Percentiles rank a stretch among this genome's conserved stretches.
Conservation (phyloP, 73 alveolate species). For the Paramecium sexaurelia region DNA sequence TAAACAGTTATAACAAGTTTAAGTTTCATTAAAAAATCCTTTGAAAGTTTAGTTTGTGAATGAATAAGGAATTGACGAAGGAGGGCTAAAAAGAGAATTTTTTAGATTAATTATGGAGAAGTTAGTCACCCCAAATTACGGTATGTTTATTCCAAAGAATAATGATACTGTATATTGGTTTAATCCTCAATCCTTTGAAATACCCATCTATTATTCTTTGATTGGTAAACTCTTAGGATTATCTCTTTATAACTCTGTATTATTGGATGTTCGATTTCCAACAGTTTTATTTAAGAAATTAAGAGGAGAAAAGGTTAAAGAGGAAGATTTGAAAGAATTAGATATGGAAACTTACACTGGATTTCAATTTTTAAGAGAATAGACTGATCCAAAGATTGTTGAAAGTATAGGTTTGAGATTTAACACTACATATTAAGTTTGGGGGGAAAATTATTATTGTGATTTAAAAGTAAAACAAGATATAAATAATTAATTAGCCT, state of each 20-base stretch:
- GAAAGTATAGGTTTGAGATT: background rate
- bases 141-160: slow-evolving; percentile 87
- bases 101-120: slow-evolving; percentile 81
- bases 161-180: slow-evolving; percentile 92
- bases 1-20: background rate
- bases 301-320: slow-evolving; percentile 71
- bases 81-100: slow-evolving; percentile 98
- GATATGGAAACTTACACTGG: slow-evolving; percentile 81
- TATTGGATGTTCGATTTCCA: slow-evolving; percentile 94
- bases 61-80: slow-evolving; percentile 98
- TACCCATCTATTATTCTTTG: slow-evolving; percentile 90
- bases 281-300: slow-evolving; percentile 90
- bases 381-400: slow-evolving; percentile 43
- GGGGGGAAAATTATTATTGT: background rate
- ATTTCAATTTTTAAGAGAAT: slow-evolving; percentile 69
- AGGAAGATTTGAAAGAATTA: slow-evolving; percentile 84
- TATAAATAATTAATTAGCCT: slow-evolving; percentile 59
- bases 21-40: slow-evolving; percentile 79
- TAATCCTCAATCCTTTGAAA: slow-evolving; percentile 91
- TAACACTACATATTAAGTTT: background rate
- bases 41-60: slow-evolving; percentile 88
- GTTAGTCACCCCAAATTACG: slow-evolving; percentile 67
- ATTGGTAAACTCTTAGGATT: slow-evolving; percentile 95
- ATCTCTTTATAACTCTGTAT: slow-evolving; percentile 91
- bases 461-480: slow-evolving; percentile 5